Conservation (phyloP, 345 rosid species). For the Iberis pinnata region DNA sequence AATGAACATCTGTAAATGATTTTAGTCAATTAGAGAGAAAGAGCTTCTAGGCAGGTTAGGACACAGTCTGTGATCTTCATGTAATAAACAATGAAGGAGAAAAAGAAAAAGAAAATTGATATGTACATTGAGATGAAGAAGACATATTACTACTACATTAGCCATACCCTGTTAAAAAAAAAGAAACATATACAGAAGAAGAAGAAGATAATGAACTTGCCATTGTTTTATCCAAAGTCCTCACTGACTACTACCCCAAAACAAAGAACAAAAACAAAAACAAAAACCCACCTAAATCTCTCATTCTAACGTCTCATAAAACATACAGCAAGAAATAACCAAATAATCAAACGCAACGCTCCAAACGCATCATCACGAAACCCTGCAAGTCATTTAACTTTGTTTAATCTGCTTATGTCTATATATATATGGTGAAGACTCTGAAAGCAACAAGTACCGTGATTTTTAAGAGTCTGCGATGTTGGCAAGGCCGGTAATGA, state of each 20-base stretch:
- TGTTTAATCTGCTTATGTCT: not conserved
- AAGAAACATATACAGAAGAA: constrained; percentile 24
- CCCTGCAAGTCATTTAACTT: constrained; percentile 45
- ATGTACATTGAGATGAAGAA: constrained; percentile 22
- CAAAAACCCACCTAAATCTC: constrained; percentile 20
- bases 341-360: constrained; percentile 43
- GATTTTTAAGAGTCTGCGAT: constrained; percentile 59
- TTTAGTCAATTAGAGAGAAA: too few species aligned
- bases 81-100: constrained; percentile 11
- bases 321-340: constrained; percentile 41
- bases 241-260: constrained; percentile 29
- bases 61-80: too few species aligned
- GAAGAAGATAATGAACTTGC: constrained; percentile 11
- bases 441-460: constrained; percentile 48
- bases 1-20: too few species aligned
- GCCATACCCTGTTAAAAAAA: constrained; percentile 15
- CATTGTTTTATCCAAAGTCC: constrained; percentile 22
- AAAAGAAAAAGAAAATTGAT: constrained; percentile 13
- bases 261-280: constrained; percentile 1
- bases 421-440: not conserved
- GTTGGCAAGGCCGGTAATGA: constrained; percentile 94
- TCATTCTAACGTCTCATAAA: constrained; percentile 26
- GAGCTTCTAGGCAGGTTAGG: too few species aligned
- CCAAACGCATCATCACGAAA: constrained; percentile 36
- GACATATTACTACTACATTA: constrained; percentile 18